phyloP scores from a whole-genome alignment of 208 protist species.

The Herpetomonas samuelpessoai region DNA sequence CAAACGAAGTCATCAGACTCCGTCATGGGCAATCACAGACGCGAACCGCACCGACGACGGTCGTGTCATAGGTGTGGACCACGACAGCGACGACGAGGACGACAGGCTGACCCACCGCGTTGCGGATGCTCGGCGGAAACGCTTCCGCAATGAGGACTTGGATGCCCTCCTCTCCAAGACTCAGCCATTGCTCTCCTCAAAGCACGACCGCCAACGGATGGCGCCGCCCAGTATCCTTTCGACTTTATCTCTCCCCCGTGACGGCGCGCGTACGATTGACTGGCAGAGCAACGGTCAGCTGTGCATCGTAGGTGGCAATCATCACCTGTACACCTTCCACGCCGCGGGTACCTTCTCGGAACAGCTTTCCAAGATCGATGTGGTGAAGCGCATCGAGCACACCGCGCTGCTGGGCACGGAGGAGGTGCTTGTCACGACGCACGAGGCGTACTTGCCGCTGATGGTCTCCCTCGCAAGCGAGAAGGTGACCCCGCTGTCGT shows the following conservation, averaged over 20 bases:
- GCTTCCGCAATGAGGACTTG: slow-evolving; percentile 73
- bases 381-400: slow-evolving; percentile 36
- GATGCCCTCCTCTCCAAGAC: slow-evolving; percentile 73
- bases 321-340: slow-evolving; percentile 83
- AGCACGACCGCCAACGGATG: slow-evolving; percentile 33
- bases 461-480: slow-evolving; percentile 62
- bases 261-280: slow-evolving; percentile 63
- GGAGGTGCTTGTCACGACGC: slow-evolving; percentile 57
- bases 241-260: slow-evolving; percentile 61
- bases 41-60: slow-evolving; percentile 11
- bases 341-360: slow-evolving; percentile 77
- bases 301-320: slow-evolving; percentile 67
- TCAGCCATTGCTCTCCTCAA: slow-evolving; percentile 63
- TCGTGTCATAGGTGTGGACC: not conserved
- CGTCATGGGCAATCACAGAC: slow-evolving; percentile 59
- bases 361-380: slow-evolving; percentile 66
- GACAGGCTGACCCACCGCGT: slow-evolving; percentile 5
- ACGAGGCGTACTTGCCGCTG: slow-evolving; percentile 57
- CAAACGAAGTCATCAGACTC: slow-evolving; percentile 34
- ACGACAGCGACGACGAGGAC: slow-evolving; percentile 10
- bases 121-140: slow-evolving; percentile 32
- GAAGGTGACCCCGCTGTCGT: slow-evolving; percentile 56
- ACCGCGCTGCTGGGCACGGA: slow-evolving; percentile 66
- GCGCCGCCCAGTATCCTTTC: slow-evolving; percentile 60
- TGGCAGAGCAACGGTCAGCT: slow-evolving; percentile 87